These are phyloP conservation scores for Epithemia pelagica DNA, from an alignment of 108 stramenopile genomes.

Conservation along the genomic window DNA sequence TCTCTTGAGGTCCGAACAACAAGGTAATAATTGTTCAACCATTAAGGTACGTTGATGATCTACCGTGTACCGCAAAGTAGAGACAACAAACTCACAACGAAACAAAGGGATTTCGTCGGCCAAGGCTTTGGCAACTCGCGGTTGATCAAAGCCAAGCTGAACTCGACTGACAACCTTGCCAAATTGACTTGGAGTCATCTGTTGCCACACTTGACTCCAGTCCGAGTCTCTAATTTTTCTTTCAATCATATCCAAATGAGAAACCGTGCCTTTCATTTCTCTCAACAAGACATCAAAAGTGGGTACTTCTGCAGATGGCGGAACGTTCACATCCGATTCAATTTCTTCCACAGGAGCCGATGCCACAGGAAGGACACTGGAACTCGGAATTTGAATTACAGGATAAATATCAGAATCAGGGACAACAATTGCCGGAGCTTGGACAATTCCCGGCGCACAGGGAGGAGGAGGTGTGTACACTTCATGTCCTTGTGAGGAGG, in stretches of 20 bases:
- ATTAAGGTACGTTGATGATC: not conserved
- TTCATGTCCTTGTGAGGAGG: not conserved
- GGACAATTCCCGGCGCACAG: not conserved
- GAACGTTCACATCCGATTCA: not conserved
- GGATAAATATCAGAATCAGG: slow-evolving; percentile 3
- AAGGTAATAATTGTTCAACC: slow-evolving; percentile 4
- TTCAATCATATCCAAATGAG: not conserved
- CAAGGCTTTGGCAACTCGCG: not conserved
- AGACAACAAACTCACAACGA: not conserved
- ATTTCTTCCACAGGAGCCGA: not conserved
- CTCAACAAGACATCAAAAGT: not conserved
- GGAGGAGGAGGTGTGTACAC: not conserved
- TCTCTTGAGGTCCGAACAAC: not conserved
- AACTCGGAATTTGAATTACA: not conserved
- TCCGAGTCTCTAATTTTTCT: slow-evolving; percentile 47
- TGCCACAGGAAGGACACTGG: not conserved
- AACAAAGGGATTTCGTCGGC: not conserved
- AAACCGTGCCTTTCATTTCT: not conserved
- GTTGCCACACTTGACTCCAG: slow-evolving; percentile 72
- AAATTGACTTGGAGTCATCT: slow-evolving; percentile 13
- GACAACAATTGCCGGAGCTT: slow-evolving; percentile 1
- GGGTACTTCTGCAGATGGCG: not conserved
- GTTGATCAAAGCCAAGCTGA: not conserved
- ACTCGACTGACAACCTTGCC: not conserved
- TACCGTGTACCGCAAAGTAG: not conserved